Evolutionary conservation across 768 basidiomycete species (phyloP).

Genomic region (Lanmaoa pseudosensibilis): DNA sequence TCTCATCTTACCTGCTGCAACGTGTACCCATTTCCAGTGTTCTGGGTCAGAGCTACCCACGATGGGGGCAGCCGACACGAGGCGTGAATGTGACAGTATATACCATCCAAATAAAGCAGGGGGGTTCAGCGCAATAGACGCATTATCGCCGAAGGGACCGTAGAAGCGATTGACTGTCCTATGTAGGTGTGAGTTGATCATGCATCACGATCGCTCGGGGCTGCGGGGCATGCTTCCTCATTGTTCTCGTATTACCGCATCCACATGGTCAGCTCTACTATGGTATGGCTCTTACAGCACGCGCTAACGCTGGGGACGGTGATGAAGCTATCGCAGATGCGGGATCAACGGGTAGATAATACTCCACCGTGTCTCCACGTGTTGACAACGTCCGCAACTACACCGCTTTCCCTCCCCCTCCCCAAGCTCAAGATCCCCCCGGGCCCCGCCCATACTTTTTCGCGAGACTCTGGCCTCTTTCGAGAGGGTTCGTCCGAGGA

Average conservation of each 20-base stretch:
- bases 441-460: neutral
- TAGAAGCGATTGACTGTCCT: conserved; percentile 18
- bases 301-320: neutral
- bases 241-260: conserved; percentile 15
- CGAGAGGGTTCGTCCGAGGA: conserved; percentile 12
- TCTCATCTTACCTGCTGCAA: conserved; percentile 8
- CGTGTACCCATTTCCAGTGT: conserved; percentile 3
- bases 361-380: no score
- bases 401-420: neutral
- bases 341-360: neutral
- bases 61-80: conserved; percentile 15
- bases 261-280: neutral
- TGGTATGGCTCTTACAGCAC: conserved; percentile 1
- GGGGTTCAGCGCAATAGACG: conserved; percentile 1
- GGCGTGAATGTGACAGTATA: conserved; percentile 5
- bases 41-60: conserved; percentile 17
- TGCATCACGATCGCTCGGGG: conserved; percentile 3
- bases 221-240: conserved; percentile 17
- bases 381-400: neutral
- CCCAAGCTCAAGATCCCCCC: neutral
- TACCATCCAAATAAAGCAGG: neutral
- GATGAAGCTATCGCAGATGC: conserved; percentile 4
- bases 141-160: conserved; percentile 20
- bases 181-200: conserved; percentile 7
- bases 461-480: neutral